Evolutionary conservation across 2,329 filamentous ascomycete genomes (phyloP), one percentile per base, ranked within the genome.

Genomic region (Penicillium sp.): DNA sequence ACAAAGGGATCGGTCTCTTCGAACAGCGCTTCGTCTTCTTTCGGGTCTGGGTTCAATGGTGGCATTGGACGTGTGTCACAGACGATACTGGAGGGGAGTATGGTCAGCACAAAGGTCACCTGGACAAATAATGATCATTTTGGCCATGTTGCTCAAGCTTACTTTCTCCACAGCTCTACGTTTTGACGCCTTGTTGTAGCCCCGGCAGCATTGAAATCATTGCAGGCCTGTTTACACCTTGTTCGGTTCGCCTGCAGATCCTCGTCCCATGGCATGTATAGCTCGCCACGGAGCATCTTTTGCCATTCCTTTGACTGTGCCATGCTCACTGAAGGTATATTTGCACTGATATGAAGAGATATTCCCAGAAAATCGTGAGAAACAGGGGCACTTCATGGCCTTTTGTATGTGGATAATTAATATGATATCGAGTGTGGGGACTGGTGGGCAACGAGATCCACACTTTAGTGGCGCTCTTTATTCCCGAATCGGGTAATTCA

Each of bases 1-100:
- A 89, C 81, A 61, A 82, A 82, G 25, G 75, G 78, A 0, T 82
- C 82, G 5, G 68, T 66, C 12, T 63, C 63, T 6, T 66, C 56
- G 17, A 70, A 69, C 1, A 66, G 59, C 12, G 48, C 55, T 15
- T 64, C 68, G 10, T 70, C 67, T 53, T 62, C 59, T 50, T 63
- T 61, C 1, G 65, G 54, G 37, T 66, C 55, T 4, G 57, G 21
- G 15, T 63, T 49, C 4, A 63, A 45, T n/a, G 65, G 59, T 23
- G 68, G 68, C 5, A 69, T 54, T 13, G 64, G 60, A 17, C 67
- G 67, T 6, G 60, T 65, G 25, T 70, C 66, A 13, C 64, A 54
- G 21, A 66, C 35, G 13, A 70, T 69, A 15, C 68, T 70, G 17
- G 25, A 51, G 4, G 6, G 4, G 38, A 19, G 23, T 38, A 37